These are phyloP conservation scores for Xerocomus spinulosus DNA, from an alignment of 768 basidiomycete genomes.

Conservation along the genomic window DNA sequence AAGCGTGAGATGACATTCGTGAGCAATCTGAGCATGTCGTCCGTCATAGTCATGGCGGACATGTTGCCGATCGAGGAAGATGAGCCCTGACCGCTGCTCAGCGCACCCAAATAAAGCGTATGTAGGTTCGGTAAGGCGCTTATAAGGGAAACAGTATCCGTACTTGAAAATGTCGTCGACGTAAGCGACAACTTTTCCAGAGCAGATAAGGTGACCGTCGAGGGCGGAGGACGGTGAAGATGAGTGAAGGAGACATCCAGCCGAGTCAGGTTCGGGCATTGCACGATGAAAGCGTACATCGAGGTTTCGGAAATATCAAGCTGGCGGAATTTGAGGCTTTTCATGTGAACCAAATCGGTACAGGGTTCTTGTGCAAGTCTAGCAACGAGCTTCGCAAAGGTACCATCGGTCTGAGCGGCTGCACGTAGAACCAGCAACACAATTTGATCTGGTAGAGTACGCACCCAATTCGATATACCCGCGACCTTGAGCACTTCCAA, in stretches of 20 bases:
- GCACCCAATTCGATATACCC: slow-evolving; percentile 57
- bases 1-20: slow-evolving; percentile 37
- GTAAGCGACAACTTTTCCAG: slow-evolving; percentile 65
- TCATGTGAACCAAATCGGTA: slow-evolving; percentile 38
- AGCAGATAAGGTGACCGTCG: neutral
- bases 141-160: slow-evolving; percentile 40
- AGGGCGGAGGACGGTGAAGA: slow-evolving; percentile 36
- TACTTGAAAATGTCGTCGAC: slow-evolving; percentile 43
- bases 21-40: slow-evolving; percentile 41
- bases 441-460: slow-evolving; percentile 11
- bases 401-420: slow-evolving; percentile 50
- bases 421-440: neutral
- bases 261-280: slow-evolving; percentile 48
- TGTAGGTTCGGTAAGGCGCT: slow-evolving; percentile 38
- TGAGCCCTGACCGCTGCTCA: slow-evolving; percentile 47
- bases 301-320: slow-evolving; percentile 48
- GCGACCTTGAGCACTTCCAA: slow-evolving; percentile 60
- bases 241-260: slow-evolving; percentile 65
- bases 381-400: slow-evolving; percentile 43
- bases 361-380: slow-evolving; percentile 18
- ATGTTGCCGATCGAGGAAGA: slow-evolving; percentile 42
- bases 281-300: slow-evolving; percentile 37
- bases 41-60: slow-evolving; percentile 53
- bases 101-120: slow-evolving; percentile 53
- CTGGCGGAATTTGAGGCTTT: slow-evolving; percentile 56